These are phyloP conservation scores for Amyloporia xantha DNA, from an alignment of 768 basidiomycete species.

Conservation along the genomic window DNA sequence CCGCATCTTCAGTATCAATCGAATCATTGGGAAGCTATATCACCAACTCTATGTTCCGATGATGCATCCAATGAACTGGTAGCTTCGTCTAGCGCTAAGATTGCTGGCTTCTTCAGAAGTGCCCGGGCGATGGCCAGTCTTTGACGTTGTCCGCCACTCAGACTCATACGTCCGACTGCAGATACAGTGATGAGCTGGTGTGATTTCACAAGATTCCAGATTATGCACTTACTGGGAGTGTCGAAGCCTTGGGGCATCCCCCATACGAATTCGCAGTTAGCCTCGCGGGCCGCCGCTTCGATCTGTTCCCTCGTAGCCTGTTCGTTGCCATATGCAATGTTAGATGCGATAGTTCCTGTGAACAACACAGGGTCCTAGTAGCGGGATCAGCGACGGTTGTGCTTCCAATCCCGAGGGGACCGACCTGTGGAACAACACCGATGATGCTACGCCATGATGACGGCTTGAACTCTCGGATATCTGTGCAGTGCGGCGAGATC, in stretches of 20 bases:
- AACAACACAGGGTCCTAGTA: conserved; percentile 76
- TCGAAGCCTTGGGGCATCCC: conserved; percentile 92
- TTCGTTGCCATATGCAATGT: conserved; percentile 84
- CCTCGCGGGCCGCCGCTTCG: conserved; percentile 80
- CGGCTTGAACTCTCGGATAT: conserved; percentile 81
- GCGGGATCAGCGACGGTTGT: background rate
- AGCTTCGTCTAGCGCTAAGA: conserved; percentile 86
- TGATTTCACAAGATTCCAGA: background rate
- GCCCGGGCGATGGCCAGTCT: conserved; percentile 83
- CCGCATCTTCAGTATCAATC: background rate
- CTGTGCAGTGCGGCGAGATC: conserved; percentile 38
- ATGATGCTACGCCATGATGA: conserved; percentile 86
- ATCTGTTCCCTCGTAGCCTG: conserved; percentile 75
- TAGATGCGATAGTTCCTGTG: conserved; percentile 89
- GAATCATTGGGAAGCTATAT: no score
- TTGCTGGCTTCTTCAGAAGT: conserved; percentile 79
- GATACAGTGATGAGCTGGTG: conserved; percentile 2
- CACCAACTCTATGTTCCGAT: conserved; percentile 69
- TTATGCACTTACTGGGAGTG: conserved; percentile 63
- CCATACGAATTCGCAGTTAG: conserved; percentile 96
- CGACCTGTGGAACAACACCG: conserved; percentile 85
- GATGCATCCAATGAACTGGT: conserved; percentile 86
- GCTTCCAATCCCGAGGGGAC: background rate
- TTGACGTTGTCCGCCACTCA: conserved; percentile 78
- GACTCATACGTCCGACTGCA: conserved; percentile 59